Conservation (phyloP, 2,329 filamentous ascomycete genomes). For the Stagonosporopsis chrysanthemi region DNA sequence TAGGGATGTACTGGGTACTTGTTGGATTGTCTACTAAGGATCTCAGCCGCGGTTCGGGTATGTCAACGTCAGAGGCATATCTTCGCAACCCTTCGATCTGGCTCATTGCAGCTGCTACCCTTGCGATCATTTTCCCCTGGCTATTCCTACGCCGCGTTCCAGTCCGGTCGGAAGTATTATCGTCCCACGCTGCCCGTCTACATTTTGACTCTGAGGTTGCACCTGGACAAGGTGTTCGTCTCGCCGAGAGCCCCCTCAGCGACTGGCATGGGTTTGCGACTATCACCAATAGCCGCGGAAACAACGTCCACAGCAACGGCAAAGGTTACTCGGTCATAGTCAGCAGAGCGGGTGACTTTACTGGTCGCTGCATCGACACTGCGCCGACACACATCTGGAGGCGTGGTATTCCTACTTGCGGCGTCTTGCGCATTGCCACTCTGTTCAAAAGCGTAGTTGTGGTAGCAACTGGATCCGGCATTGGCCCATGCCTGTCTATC, state of each 20-base stretch:
- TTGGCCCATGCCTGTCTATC: slow-evolving; percentile 57
- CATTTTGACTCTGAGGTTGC: slow-evolving; percentile 54
- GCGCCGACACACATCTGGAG: slow-evolving; percentile 49
- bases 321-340: slow-evolving; percentile 48
- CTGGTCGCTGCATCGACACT: slow-evolving; percentile 41
- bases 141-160: slow-evolving; percentile 71
- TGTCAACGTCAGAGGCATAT: slow-evolving; percentile 47
- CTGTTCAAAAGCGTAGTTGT: slow-evolving; percentile 49
- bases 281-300: slow-evolving; percentile 41
- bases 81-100: slow-evolving; percentile 61
- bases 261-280: slow-evolving; percentile 53
- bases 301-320: slow-evolving; percentile 21
- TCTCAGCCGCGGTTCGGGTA: slow-evolving; percentile 25
- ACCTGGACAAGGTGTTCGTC: slow-evolving; percentile 42
- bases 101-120: slow-evolving; percentile 72
- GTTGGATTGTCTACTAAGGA: slow-evolving; percentile 38
- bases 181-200: slow-evolving; percentile 74
- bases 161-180: slow-evolving; percentile 73
- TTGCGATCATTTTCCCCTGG: slow-evolving; percentile 78
- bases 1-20: slow-evolving; percentile 48
- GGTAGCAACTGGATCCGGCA: slow-evolving; percentile 50
- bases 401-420: slow-evolving; percentile 48
- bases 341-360: slow-evolving; percentile 51
- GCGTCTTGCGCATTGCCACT: slow-evolving; percentile 47
- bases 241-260: slow-evolving; percentile 41